Evolutionary conservation across 345 rosid species (phyloP).

Genomic region (Gossypium stocksii): DNA sequence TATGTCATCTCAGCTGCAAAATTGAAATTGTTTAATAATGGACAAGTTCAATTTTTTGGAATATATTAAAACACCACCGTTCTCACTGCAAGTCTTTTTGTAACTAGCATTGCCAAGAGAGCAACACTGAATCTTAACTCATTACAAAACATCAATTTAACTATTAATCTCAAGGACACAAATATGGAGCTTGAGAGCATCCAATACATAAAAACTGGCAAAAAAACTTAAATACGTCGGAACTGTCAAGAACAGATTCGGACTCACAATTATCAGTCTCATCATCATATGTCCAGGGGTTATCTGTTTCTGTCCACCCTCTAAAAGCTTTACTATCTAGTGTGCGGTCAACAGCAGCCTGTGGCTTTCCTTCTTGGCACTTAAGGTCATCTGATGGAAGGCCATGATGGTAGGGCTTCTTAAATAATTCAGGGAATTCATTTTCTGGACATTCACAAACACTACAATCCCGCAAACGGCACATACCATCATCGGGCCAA

Average conservation of each 20-base stretch:
- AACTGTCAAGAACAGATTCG: constrained; percentile 7
- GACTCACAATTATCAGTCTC: constrained; percentile 83
- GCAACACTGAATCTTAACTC: constrained; percentile 2
- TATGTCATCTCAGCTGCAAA: constrained; percentile 83
- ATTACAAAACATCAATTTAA: neutral
- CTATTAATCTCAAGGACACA: neutral
- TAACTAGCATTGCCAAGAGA: neutral
- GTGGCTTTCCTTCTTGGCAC: constrained; percentile 95
- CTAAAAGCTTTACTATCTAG: constrained; percentile 65
- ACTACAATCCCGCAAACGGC: constrained; percentile 89
- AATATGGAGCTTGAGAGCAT: neutral
- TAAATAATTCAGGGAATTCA: constrained; percentile 81
- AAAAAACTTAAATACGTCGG: neutral
- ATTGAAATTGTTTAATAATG: constrained; percentile 10
- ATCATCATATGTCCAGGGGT: constrained; percentile 95
- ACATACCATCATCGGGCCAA: constrained; percentile 97
- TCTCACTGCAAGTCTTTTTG: neutral
- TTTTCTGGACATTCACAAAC: constrained; percentile 93
- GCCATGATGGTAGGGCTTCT: constrained; percentile 37
- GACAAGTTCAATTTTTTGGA: constrained; percentile 1
- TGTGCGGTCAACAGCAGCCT: constrained; percentile 85
- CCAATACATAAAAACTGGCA: neutral
- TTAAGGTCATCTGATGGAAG: constrained; percentile 57
- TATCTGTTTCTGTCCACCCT: constrained; percentile 86
- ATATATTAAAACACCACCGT: neutral